Percentiles rank a stretch among this genome's conserved stretches.
phyloP scores from a whole-genome alignment of 2,329 filamentous ascomycete genomes.

The Aspergillus felis region DNA sequence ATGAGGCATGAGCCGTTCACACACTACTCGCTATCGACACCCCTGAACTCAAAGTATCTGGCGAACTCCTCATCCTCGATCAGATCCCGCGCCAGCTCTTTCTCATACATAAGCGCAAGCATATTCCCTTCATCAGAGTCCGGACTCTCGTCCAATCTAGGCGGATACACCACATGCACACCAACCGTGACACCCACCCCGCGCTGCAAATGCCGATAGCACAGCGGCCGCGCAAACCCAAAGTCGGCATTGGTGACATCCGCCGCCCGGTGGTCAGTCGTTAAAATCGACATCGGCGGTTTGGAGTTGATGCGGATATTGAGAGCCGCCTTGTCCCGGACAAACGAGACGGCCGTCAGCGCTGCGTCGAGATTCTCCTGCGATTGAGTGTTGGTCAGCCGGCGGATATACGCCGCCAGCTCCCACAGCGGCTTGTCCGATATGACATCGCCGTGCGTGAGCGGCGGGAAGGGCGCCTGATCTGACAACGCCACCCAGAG shows the following conservation, averaged over 20 bases:
- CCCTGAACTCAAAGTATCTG: conserved; percentile 35
- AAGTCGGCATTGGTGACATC: conserved; percentile 27
- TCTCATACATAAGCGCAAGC: conserved; percentile 33
- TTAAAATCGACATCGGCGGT: conserved; percentile 32
- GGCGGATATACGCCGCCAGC: conserved; percentile 35
- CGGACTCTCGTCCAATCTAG: conserved; percentile 28
- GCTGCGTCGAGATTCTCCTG: conserved; percentile 25
- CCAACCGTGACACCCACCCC: conserved; percentile 24
- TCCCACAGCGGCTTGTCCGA: conserved; percentile 30
- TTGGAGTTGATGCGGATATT: conserved; percentile 31
- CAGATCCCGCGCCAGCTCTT: conserved; percentile 25
- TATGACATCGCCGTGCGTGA: conserved; percentile 31
- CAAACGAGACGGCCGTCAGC: conserved; percentile 28
- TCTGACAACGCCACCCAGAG: conserved; percentile 23
- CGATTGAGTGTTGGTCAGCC: conserved; percentile 31
- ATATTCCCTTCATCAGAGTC: conserved; percentile 14
- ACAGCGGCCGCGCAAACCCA: conserved; percentile 32
- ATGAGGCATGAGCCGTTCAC: no score
- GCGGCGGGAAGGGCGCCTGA: conserved; percentile 21
- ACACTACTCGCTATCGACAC: conserved; percentile 20
- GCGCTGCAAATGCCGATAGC: conserved; percentile 26
- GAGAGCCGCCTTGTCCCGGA: conserved; percentile 35
- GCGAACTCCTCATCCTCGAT: conserved; percentile 32
- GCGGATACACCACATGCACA: conserved; percentile 22
- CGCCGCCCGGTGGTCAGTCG: conserved; percentile 32